Conservation (phyloP, 768 basidiomycete genomes). For the Serpula lacrymans region DNA sequence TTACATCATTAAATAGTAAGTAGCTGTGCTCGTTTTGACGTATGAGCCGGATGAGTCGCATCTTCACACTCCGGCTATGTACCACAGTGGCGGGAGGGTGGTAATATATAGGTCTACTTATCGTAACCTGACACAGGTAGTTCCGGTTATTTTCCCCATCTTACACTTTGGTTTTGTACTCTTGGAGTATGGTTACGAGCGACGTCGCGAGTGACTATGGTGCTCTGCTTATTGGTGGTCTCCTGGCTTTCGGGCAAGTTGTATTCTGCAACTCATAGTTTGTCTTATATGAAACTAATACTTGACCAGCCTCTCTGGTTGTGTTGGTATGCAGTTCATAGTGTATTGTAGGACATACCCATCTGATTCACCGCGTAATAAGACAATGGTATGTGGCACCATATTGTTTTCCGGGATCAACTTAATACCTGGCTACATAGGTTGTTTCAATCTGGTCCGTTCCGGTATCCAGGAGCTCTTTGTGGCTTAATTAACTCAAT, state of each 20-base stretch:
- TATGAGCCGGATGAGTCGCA: no score
- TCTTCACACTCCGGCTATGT: no score
- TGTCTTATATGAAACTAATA: background rate
- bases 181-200: constrained; percentile 5
- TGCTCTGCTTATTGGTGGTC: constrained; percentile 17
- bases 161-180: no score
- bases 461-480: background rate
- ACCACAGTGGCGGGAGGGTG: no score
- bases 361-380: constrained; percentile 14
- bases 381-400: constrained; percentile 13
- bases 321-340: constrained; percentile 21
- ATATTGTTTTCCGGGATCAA: background rate
- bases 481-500: background rate
- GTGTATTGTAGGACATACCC: constrained; percentile 19
- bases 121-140: no score
- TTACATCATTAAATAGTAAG: no score
- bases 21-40: no score
- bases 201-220: constrained; percentile 13
- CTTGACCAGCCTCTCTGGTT: constrained; percentile 23
- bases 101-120: no score
- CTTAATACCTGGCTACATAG: constrained; percentile 3
- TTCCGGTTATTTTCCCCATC: no score
- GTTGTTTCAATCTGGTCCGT: constrained; percentile 19
- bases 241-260: constrained; percentile 17
- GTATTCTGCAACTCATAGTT: background rate